These are phyloP conservation scores for Claviceps paspali DNA, from an alignment of 2,329 filamentous ascomycete genomes.

Conservation along the genomic window DNA sequence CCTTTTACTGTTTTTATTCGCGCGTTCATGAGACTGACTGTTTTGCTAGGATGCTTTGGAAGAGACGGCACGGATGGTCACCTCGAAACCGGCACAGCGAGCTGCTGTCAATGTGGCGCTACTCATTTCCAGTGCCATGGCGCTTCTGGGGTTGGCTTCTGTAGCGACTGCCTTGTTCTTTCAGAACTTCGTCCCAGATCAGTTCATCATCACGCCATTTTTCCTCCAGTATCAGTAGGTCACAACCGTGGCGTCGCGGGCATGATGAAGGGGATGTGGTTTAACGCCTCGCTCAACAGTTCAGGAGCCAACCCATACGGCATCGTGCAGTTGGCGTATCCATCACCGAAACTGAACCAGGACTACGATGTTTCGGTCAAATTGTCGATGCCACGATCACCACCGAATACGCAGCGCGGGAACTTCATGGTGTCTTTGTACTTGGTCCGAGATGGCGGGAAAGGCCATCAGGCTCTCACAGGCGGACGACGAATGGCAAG, in stretches of 20 bases:
- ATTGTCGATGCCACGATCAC: slow-evolving; percentile 64
- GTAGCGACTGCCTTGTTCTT: slow-evolving; percentile 39
- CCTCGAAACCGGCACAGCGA: slow-evolving; percentile 36
- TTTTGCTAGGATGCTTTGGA: slow-evolving; percentile 18
- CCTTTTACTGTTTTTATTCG: not conserved
- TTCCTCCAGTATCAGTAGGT: slow-evolving; percentile 44
- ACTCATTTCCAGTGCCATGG: slow-evolving; percentile 24
- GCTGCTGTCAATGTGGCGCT: slow-evolving; percentile 32
- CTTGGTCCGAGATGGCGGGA: slow-evolving; percentile 33
- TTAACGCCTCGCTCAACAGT: slow-evolving; percentile 16
- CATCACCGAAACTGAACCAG: slow-evolving; percentile 52
- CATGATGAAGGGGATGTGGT: not conserved
- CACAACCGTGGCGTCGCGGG: no score
- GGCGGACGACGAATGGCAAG: slow-evolving; percentile 2
- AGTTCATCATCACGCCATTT: slow-evolving; percentile 34
- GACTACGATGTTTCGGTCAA: slow-evolving; percentile 71
- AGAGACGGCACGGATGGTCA: slow-evolving; percentile 23
- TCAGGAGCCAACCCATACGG: slow-evolving; percentile 38
- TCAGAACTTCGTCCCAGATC: slow-evolving; percentile 39
- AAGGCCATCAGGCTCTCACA: not conserved
- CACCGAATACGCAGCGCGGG: slow-evolving; percentile 57
- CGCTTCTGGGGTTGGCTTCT: slow-evolving; percentile 32
- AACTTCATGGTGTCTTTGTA: slow-evolving; percentile 90
- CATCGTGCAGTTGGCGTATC: slow-evolving; percentile 27
- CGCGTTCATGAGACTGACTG: not conserved